These are phyloP conservation scores for Fusarium sp. DNA, from an alignment of 2,329 filamentous ascomycete species.

Conservation along the genomic window DNA sequence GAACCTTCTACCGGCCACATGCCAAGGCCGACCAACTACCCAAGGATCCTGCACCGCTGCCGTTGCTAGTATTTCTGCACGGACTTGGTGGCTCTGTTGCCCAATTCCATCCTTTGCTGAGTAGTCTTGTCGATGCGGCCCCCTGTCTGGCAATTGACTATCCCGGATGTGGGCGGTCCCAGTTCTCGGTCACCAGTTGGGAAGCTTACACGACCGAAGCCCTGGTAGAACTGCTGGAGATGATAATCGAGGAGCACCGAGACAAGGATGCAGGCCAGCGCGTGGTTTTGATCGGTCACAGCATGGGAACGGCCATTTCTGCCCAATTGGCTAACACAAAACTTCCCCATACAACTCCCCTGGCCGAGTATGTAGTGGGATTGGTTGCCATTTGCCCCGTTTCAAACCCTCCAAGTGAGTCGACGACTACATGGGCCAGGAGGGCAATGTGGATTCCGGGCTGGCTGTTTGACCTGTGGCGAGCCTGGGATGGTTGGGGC, in stretches of 20 bases:
- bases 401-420: conserved; percentile 67
- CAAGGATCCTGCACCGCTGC: conserved; percentile 74
- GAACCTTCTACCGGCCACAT: conserved; percentile 86
- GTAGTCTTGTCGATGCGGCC: conserved; percentile 81
- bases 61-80: conserved; percentile 89
- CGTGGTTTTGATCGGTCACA: conserved; percentile 85
- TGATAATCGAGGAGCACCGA: conserved; percentile 77
- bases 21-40: conserved; percentile 84
- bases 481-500: conserved; percentile 80
- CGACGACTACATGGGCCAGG: conserved; percentile 55
- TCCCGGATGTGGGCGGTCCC: conserved; percentile 86
- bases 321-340: conserved; percentile 69
- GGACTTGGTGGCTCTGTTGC: conserved; percentile 91
- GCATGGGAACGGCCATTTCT: conserved; percentile 84
- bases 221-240: conserved; percentile 77
- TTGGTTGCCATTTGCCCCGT: conserved; percentile 84
- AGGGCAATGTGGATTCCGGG: conserved; percentile 74
- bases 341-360: conserved; percentile 55
- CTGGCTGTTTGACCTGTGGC: conserved; percentile 77
- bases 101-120: conserved; percentile 84
- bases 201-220: conserved; percentile 81
- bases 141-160: conserved; percentile 86
- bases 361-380: conserved; percentile 75
- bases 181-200: conserved; percentile 75
- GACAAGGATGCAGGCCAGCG: conserved; percentile 72